Conservation (phyloP, 2,329 filamentous ascomycete species). For the Pseudomassariella vexata region DNA sequence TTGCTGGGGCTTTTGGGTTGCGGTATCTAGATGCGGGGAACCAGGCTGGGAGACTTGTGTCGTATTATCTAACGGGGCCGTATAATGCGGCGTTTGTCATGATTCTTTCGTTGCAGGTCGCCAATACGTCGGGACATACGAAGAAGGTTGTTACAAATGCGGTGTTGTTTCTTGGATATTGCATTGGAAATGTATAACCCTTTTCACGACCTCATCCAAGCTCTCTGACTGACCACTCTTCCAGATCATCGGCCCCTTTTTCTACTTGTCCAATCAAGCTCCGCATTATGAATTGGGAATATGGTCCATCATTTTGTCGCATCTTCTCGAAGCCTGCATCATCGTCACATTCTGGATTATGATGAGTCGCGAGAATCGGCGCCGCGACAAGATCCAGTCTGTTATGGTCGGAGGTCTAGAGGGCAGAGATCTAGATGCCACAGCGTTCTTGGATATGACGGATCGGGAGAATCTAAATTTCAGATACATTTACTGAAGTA, state of each 20-base stretch:
- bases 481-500: conserved; percentile 26
- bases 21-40: conserved; percentile 38
- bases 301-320: conserved; percentile 51
- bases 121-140: conserved; percentile 45
- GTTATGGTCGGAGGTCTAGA: conserved; percentile 28
- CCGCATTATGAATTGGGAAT: conserved; percentile 45
- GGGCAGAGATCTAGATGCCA: conserved; percentile 39
- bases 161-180: conserved; percentile 46
- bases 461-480: conserved; percentile 45
- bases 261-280: conserved; percentile 43
- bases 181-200: conserved; percentile 42
- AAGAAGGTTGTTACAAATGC: conserved; percentile 57
- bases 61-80: conserved; percentile 49
- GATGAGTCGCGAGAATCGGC: conserved; percentile 41
- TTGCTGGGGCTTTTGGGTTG: conserved; percentile 47
- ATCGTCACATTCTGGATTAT: conserved; percentile 38
- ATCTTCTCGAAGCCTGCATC: conserved; percentile 43
- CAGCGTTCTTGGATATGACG: conserved; percentile 46
- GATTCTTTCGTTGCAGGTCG: conserved; percentile 30
- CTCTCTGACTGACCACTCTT: conserved; percentile 5
- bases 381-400: conserved; percentile 39
- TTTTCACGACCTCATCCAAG: no score
- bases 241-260: conserved; percentile 45
- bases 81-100: conserved; percentile 49
- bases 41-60: conserved; percentile 41